Conservation (phyloP, 768 basidiomycete genomes). For the Termitomyces sp. region DNA sequence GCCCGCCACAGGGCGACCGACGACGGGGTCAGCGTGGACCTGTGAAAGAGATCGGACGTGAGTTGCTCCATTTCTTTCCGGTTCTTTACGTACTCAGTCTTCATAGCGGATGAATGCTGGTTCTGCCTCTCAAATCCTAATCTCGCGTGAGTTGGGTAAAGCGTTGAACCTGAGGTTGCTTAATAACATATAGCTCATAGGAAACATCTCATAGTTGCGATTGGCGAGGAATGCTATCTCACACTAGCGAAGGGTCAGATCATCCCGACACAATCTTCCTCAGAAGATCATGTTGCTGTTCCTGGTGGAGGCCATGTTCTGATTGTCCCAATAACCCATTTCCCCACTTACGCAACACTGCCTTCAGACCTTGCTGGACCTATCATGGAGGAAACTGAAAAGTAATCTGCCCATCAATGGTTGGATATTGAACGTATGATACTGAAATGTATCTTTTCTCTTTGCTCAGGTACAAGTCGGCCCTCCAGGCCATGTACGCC, state of each 20-base stretch:
- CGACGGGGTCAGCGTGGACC: conserved; percentile 46
- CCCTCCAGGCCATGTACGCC: conserved; percentile 67
- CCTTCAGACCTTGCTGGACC: conserved; percentile 71
- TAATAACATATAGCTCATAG: conserved; percentile 32
- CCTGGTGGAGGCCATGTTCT: conserved; percentile 94
- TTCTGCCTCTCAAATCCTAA: conserved; percentile 96
- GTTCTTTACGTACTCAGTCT: background rate
- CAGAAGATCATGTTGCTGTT: conserved; percentile 45
- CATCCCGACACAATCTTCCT: conserved; percentile 65
- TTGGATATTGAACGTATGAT: background rate
- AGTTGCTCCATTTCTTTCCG: conserved; percentile 21
- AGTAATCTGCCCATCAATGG: conserved; percentile 33
- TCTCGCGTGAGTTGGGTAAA: conserved; percentile 55
- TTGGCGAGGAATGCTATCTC: conserved; percentile 90
- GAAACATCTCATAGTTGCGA: conserved; percentile 93
- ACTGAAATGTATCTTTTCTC: background rate
- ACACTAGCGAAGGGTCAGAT: conserved; percentile 97
- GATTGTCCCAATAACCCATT: conserved; percentile 47
- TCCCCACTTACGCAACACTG: conserved; percentile 80
- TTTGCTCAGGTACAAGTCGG: conserved; percentile 63
- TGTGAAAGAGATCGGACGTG: conserved; percentile 77
- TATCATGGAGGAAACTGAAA: conserved; percentile 77
- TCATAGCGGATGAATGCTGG: conserved; percentile 89
- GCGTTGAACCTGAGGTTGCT: background rate
- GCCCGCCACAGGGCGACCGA: conserved; percentile 28